Percentiles rank a stretch among this genome's conserved stretches.
These are phyloP conservation scores for Monosporascus sp. DNA, from an alignment of 2,329 filamentous ascomycete species.

Conservation along the genomic window DNA sequence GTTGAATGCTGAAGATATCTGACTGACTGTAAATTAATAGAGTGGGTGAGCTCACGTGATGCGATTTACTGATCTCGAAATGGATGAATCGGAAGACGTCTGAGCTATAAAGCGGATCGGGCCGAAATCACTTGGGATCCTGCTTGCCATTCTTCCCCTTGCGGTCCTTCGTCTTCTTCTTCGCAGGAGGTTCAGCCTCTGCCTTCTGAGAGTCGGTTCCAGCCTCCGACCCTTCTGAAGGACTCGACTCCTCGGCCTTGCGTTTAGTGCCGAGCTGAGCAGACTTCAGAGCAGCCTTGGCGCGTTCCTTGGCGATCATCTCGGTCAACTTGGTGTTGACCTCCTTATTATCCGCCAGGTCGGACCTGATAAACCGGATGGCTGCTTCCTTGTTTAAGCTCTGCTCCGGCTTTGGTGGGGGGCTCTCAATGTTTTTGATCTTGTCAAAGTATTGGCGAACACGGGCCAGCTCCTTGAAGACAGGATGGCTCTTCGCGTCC, in stretches of 20 bases:
- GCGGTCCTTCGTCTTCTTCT: slow-evolving; percentile 26
- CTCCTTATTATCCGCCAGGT: slow-evolving; percentile 53
- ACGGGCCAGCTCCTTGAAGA: slow-evolving; percentile 80
- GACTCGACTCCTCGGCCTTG: slow-evolving; percentile 18
- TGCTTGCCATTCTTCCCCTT: slow-evolving; percentile 35
- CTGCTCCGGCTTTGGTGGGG: slow-evolving; percentile 46
- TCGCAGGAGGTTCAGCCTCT: slow-evolving; percentile 38
- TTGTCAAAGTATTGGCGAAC: slow-evolving; percentile 91
- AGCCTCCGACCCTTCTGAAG: slow-evolving; percentile 15
- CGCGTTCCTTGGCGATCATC: slow-evolving; percentile 51
- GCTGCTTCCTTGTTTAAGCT: slow-evolving; percentile 71
- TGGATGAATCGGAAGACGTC: too few species aligned
- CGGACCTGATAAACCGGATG: slow-evolving; percentile 74
- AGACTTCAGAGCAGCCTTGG: slow-evolving; percentile 44
- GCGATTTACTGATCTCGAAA: too few species aligned
- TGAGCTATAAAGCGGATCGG: too few species aligned
- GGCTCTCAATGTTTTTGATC: slow-evolving; percentile 71
- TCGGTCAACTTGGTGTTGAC: slow-evolving; percentile 48
- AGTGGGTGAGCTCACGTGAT: too few species aligned
- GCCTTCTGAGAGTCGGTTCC: slow-evolving; percentile 13
- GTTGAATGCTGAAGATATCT: too few species aligned
- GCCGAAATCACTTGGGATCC: slow-evolving; percentile 8
- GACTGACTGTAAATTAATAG: too few species aligned
- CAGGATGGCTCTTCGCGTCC: slow-evolving; percentile 76
- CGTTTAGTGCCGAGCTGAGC: slow-evolving; percentile 30